Conservation (phyloP, 1,284 basidiomycete species). For the Melanopsichium pennsylvanicum region DNA sequence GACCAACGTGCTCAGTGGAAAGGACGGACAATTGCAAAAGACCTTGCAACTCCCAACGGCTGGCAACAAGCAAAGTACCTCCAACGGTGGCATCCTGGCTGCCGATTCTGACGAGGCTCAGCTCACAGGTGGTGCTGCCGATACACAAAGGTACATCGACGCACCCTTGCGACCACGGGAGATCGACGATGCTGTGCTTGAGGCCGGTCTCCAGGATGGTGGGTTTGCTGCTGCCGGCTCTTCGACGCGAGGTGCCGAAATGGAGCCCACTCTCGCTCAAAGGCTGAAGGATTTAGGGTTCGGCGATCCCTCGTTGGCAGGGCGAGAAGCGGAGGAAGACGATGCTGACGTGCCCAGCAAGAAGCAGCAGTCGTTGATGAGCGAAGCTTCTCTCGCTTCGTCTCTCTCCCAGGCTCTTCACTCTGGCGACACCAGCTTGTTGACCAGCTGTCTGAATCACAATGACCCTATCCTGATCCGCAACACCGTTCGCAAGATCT, state of each 20-base stretch:
- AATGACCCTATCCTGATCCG: slow-evolving; percentile 82
- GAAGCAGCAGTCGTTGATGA: slow-evolving; percentile 68
- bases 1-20: slow-evolving; percentile 31
- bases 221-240: slow-evolving; percentile 11
- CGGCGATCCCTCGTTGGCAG: slow-evolving; percentile 32
- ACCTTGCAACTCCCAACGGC: slow-evolving; percentile 15
- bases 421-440: slow-evolving; percentile 85
- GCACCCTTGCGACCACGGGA: slow-evolving; percentile 28
- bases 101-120: slow-evolving; percentile 32
- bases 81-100: slow-evolving; percentile 11
- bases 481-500: slow-evolving; percentile 86
- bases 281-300: slow-evolving; percentile 49
- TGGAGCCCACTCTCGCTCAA: slow-evolving; percentile 55
- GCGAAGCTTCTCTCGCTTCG: slow-evolving; percentile 87
- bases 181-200: slow-evolving; percentile 31
- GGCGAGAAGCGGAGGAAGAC: slow-evolving; percentile 36
- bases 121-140: slow-evolving; percentile 33
- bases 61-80: slow-evolving; percentile 8
- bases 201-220: slow-evolving; percentile 27
- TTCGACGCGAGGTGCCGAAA: slow-evolving; percentile 6
- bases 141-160: slow-evolving; percentile 52
- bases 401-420: slow-evolving; percentile 96
- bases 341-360: slow-evolving; percentile 30
- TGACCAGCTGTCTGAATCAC: slow-evolving; percentile 87
- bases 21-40: slow-evolving; percentile 27